Base-by-base conservation (phyloP, 805 yeast species). In the Lachancea thermotolerans region DNA sequence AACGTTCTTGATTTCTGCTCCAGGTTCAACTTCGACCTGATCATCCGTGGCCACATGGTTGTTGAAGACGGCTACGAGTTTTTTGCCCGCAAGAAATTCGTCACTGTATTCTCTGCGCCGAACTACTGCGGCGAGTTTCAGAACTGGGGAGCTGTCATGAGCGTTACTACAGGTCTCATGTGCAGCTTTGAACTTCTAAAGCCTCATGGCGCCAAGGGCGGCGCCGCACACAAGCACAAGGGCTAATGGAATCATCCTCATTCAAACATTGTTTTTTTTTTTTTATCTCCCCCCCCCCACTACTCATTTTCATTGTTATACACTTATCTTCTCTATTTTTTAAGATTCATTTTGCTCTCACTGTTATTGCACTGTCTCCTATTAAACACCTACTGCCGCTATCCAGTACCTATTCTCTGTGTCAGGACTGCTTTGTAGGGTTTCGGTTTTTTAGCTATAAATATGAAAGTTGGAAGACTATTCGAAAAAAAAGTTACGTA, bases 21-120 rank as follows among this genome's bases (percentile, higher is more conserved):
- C 16, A 69, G 69, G 31, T 84, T 85, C 62, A 77, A 79, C 46
- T 80, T 85, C 65, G 95, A 85, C 64, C 65, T 85, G 57, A 75
- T 85, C 49, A 85, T 82, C 30, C 69, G 95, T 56, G 95, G 91
- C 7, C 95, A 85, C 60, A 85, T 85, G 95, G 93, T 85, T 37
- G 95, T 85, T 39, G 91, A 85, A 62, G 91, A 85, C 58, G 95
- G 95, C 3, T 85, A 85, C 60, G 93, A 85, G 59, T 85, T 85
- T 59, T 85, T 82, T 60, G 82, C 82, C 40, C 79, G 77, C 57
- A 71, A 86, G 53, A 81, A 79, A 58, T 69, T 85, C 46, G 93
- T 85, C 1, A 85, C 95, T 1, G 78, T 85, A 1, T 85, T 85
- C 55, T 75, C 81, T 51, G 95, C 93, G 3, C 95, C 95, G 4